These are phyloP conservation scores for Hypoxylon fragiforme DNA, from an alignment of 495 filamentous ascomycete species.

Conservation along the genomic window DNA sequence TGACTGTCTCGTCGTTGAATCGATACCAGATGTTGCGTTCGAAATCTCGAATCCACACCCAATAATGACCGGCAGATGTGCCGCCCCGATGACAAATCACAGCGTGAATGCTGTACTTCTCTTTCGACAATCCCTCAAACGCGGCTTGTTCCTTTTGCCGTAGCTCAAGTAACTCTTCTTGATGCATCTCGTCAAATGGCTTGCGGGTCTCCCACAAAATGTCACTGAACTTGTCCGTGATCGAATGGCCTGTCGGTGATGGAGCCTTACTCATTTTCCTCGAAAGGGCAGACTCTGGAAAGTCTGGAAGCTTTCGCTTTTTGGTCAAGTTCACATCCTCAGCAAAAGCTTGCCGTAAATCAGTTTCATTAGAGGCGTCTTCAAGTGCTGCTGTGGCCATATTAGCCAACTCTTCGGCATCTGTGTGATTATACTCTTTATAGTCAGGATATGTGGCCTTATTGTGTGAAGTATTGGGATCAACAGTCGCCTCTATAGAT, in stretches of 20 bases:
- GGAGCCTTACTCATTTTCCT: conserved; percentile 1
- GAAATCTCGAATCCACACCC: conserved; percentile 95
- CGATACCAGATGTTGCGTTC: conserved; percentile 78
- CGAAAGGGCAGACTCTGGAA: not conserved
- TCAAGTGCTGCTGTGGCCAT: conserved; percentile 1
- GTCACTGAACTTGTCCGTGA: conserved; percentile 20
- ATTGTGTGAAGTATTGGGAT: no score
- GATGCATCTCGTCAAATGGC: conserved; percentile 13
- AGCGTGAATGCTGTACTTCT: conserved; percentile 83
- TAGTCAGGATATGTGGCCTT: no score
- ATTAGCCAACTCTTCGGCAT: not conserved
- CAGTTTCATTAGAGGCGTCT: conserved; percentile 1
- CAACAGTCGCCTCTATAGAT: not conserved
- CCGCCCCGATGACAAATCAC: conserved; percentile 86
- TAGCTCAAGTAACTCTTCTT: conserved; percentile 7
- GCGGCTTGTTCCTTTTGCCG: conserved; percentile 40
- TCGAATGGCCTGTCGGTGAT: not conserved
- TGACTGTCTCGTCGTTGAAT: conserved; percentile 89
- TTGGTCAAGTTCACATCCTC: not conserved
- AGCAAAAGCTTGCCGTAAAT: not conserved
- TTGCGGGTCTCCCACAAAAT: conserved; percentile 13
- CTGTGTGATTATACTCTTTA: conserved; percentile 4
- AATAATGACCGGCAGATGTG: conserved; percentile 81
- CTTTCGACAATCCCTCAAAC: conserved; percentile 53
- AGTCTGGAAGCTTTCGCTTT: not conserved